Conservation (phyloP, 2,329 filamentous ascomycete genomes). For the Elsinoe perseae region DNA sequence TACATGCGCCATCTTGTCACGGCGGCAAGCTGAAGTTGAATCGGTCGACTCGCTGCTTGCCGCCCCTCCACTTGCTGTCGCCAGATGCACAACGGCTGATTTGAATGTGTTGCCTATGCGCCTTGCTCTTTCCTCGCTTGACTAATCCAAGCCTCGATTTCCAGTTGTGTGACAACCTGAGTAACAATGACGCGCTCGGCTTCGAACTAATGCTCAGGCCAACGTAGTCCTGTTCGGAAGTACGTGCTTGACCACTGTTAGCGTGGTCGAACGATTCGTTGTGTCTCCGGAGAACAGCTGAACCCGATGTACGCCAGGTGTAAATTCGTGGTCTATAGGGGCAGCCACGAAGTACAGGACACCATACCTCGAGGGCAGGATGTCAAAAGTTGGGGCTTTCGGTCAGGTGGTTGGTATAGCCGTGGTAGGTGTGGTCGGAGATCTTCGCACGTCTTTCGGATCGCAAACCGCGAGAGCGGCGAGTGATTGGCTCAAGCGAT, state of each 20-base stretch:
- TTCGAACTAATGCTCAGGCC: background rate
- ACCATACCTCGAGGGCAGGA: background rate
- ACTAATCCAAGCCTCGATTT: background rate
- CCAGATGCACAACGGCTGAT: constrained; percentile 14
- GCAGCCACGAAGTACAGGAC: background rate
- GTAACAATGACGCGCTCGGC: background rate
- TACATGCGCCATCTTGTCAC: constrained; percentile 15
- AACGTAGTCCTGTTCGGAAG: background rate
- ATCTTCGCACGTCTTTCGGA: background rate
- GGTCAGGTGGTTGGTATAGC: background rate
- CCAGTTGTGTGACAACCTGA: background rate
- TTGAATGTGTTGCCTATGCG: background rate
- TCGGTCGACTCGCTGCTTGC: constrained; percentile 14
- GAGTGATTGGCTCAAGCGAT: background rate
- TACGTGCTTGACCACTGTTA: background rate
- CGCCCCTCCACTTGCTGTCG: constrained; percentile 10
- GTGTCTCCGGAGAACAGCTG: background rate
- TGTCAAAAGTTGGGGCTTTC: background rate
- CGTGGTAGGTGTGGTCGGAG: background rate
- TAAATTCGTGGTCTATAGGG: background rate
- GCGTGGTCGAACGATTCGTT: background rate
- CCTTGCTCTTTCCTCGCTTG: constrained; percentile 1
- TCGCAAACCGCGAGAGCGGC: background rate
- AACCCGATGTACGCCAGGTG: background rate
- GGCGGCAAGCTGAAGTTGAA: constrained; percentile 13